Base-by-base conservation (phyloP, 2,329 filamentous ascomycete species). In the Penicillium sp. region DNA sequence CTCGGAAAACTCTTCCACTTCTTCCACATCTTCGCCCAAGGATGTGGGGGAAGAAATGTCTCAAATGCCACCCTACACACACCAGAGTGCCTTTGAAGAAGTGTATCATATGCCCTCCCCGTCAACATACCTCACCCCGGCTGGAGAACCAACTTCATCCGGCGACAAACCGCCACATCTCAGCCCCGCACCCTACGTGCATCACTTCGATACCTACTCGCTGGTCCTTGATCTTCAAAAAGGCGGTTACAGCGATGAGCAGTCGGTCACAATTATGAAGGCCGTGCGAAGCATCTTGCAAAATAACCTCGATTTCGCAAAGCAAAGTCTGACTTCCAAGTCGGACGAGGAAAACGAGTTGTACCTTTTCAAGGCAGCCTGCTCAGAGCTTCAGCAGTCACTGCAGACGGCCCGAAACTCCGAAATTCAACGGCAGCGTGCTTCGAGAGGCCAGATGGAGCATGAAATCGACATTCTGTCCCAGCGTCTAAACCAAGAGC, bases 121-220 rank as follows among this genome's bases (percentile, higher is more conserved):
- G 5, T 67, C 69, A 21, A 68, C 65, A 43, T 66, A 66, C 51
- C 60, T 69, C 18, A 64, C 67, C 0, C 62, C 70, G 2, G 62
- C 65, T 3, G 60, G 61, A 9, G 33, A 59, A 5, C 58, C 62
- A 4, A 48, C 63, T 2, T 58, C 39, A 13, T 42, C 66, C 7
- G 60, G 76, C 46, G 65, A 76, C 21, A 80, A 81, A 59, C 81
- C 84, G 18, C 87, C 87, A 4, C 86, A 91, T 68, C 54, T 74
- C 55, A 63, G 82, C 89, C 67, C 90, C 0, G 84, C 89, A 7
- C 89, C 87, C 1, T 95, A 96, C 68, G 86, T 96, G 27, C 94
- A 99, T 75, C 91, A 97, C 75, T 99, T 99, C 73, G 93, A 99
- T 74, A 96, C 88, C 20, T 99, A 94, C 73, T 87, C 85, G 12